Conservation (phyloP, 2,329 filamentous ascomycete genomes). For the Botrytis paeoniae region DNA sequence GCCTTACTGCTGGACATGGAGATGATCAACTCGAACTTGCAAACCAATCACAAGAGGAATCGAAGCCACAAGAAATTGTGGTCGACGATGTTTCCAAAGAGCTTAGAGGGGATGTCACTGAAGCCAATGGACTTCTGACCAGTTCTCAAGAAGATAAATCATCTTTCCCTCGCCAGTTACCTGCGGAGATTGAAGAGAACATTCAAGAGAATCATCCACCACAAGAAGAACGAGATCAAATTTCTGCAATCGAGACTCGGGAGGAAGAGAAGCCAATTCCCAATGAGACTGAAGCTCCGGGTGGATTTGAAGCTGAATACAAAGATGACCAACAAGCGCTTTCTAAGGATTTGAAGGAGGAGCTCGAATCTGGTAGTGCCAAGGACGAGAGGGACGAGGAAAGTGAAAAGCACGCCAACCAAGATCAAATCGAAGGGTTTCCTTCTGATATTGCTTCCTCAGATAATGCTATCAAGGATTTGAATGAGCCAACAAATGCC, state of each 20-base stretch:
- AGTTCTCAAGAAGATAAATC: slow-evolving; percentile 21
- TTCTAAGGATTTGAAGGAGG: slow-evolving; percentile 34
- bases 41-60: slow-evolving; percentile 34
- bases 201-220: slow-evolving; percentile 25
- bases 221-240: neutral
- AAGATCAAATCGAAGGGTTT: neutral
- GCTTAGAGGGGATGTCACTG: slow-evolving; percentile 10
- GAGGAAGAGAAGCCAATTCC: slow-evolving; percentile 11
- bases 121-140: slow-evolving; percentile 15
- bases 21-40: slow-evolving; percentile 34
- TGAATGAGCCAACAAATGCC: slow-evolving; percentile 20
- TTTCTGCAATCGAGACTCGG: neutral
- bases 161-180: slow-evolving; percentile 24
- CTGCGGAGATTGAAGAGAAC: slow-evolving; percentile 30
- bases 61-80: slow-evolving; percentile 17
- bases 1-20: slow-evolving; percentile 29
- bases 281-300: slow-evolving; percentile 16
- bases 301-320: slow-evolving; percentile 28
- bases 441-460: slow-evolving; percentile 18
- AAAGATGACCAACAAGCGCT: slow-evolving; percentile 33
- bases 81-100: slow-evolving; percentile 2
- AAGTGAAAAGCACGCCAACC: slow-evolving; percentile 24
- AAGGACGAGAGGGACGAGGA: slow-evolving; percentile 41
- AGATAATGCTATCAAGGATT: slow-evolving; percentile 20
- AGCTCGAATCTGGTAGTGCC: slow-evolving; percentile 35